These are phyloP conservation scores for Salix exigua DNA, from an alignment of 345 rosid species.

Conservation along the genomic window DNA sequence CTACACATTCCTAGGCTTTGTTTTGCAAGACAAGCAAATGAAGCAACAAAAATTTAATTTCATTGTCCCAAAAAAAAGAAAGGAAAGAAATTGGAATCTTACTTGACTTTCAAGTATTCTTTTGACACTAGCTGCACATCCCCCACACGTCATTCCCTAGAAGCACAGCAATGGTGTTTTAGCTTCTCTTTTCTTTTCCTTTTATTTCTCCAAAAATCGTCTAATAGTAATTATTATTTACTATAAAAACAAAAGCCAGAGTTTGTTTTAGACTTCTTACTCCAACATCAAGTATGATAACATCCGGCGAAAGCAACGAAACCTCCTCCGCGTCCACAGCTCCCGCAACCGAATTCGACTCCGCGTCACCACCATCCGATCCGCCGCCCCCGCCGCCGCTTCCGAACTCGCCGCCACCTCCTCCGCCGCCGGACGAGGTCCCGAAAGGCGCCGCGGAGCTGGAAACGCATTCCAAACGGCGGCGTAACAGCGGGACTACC, in stretches of 20 bases:
- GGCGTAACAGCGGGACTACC: constrained; percentile 33
- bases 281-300: constrained; percentile 83
- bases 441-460: constrained; percentile 52
- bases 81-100: constrained; percentile 15
- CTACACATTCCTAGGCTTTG: not conserved
- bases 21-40: not conserved
- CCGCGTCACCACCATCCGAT: constrained; percentile 53
- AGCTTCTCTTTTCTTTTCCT: not conserved
- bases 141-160: constrained; percentile 99
- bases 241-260: not conserved
- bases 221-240: not conserved
- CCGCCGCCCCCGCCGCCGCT: constrained; percentile 44
- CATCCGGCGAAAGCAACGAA: constrained; percentile 50
- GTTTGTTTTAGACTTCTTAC: constrained; percentile 38
- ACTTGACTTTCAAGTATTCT: constrained; percentile 91
- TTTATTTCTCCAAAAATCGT: too few relatives aligned
- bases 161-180: not conserved
- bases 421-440: constrained; percentile 42
- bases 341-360: constrained; percentile 45
- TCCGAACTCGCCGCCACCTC: constrained; percentile 30
- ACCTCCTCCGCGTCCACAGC: constrained; percentile 34
- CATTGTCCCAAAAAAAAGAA: not conserved
- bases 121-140: constrained; percentile 95
- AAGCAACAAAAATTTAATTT: not conserved
- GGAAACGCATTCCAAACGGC: constrained; percentile 47